phyloP scores from a whole-genome alignment of 768 basidiomycete species.

The Phaffia tasmanica region DNA sequence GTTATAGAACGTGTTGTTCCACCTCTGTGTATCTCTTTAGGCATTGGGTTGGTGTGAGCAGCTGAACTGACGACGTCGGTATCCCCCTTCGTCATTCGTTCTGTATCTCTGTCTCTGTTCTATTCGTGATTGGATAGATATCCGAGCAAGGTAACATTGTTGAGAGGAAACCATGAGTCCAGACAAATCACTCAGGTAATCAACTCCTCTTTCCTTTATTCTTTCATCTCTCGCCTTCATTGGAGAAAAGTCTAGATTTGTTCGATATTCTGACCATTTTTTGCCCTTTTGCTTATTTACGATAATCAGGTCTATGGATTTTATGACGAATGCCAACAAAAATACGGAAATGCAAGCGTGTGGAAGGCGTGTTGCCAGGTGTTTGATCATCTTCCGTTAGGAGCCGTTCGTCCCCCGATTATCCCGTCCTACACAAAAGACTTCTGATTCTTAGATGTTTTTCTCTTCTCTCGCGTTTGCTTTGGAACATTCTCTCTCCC shows the following conservation, averaged over 20 bases:
- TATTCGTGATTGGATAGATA: constrained; percentile 51
- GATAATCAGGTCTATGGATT: constrained; percentile 59
- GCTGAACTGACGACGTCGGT: background rate
- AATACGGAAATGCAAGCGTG: constrained; percentile 86
- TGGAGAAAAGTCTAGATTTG: background rate
- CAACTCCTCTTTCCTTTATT: background rate
- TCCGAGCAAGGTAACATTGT: constrained; percentile 79
- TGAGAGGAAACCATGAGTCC: constrained; percentile 93
- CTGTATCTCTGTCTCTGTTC: background rate
- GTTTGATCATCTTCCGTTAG: constrained; percentile 89
- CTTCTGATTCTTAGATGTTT: background rate
- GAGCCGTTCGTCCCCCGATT: constrained; percentile 2
- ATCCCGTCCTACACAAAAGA: background rate
- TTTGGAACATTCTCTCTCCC: background rate
- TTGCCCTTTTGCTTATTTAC: background rate
- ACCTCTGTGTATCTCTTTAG: background rate
- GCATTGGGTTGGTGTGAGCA: background rate
- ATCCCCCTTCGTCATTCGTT: background rate
- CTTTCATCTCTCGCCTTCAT: background rate
- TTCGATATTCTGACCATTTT: background rate
- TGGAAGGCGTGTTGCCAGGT: constrained; percentile 97
- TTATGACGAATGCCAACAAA: constrained; percentile 97
- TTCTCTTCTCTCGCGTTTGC: background rate
- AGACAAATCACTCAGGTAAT: constrained; percentile 88
- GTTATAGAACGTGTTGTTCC: constrained; percentile 18